Base-by-base conservation (phyloP, 2,329 filamentous ascomycete species). In the Microcera coccophila region DNA sequence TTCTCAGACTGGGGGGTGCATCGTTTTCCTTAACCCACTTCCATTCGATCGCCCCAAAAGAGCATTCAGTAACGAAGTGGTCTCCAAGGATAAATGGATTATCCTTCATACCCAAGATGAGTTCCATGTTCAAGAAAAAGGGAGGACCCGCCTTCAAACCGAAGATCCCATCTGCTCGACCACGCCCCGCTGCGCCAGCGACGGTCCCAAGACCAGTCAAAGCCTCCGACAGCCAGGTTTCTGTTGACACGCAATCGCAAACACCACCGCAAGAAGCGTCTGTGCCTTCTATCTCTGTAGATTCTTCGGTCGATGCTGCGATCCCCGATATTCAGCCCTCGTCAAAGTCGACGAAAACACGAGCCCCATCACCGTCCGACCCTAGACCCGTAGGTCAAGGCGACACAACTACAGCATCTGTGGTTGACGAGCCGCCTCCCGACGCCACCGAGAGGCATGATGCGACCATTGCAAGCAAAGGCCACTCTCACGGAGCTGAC, bases 101-200 rank as follows among this genome's bases (percentile, higher is more conserved):
- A 35, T 24, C 19, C 15, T 14, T 20, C 29, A 42, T 43, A 17
- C 33, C 44, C 68, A 73, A 67, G 54, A 84, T 85, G 72, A 81
- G 76, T 67, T 77, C 74, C 47, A 84, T 84, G 68, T 75, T 84
- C 64, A 86, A 86, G 68, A 85, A 87, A 66, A 71, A 74, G 54
- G 74, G 71, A 58, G 73, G 74, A 54, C 68, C 74, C 44, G 73
- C 73, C 68, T 87, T 89, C 69, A 85, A 85, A 62, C 84, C 84
- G 34, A 88, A 85, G 68, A 78, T 78, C 51, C 79, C 78, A 22
- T 62, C 67, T 24, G 71, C 73, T 51, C 78, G 82, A 58, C 72
- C 75, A 45, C 69, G 73, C 43, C 60, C 62, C 48, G 70, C 71
- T 50, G 66, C 69, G 42, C 62, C 69, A 45, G 57, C 61, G 44